Base-by-base conservation (phyloP, 805 yeast species). In the Candida maesae region DNA sequence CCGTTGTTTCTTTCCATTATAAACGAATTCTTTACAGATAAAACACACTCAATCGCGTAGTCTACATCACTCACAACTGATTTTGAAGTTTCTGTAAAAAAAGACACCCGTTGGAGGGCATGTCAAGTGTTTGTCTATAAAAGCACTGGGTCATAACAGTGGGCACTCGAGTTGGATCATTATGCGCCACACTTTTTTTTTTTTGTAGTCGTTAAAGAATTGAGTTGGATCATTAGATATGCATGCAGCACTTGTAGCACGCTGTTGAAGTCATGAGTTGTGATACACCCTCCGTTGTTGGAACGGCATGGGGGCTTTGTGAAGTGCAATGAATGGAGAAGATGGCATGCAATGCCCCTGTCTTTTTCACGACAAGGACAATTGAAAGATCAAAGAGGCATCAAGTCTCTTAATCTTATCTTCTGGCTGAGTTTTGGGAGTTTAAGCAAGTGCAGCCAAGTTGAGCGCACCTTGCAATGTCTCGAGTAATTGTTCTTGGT, bases 401-500 rank as follows among this genome's bases (percentile, higher is more conserved):
- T 25, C n/a, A 10, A 25, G 28, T 12, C 28, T 25, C 28, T 9
- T 10, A 25, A n/a, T n/a, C n/a, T n/a, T n/a, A n/a, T n/a, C n/a
- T n/a, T n/a, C n/a, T 26, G 13, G 21, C 17, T 15, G 11, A 13
- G 17, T 5, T n/a, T 15, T 16, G 24, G n/a, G 16, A n/a, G 17
- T n/a, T 42, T 28, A 47, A 14, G 44, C 47, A 6, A 42, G 42
- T 9, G 47, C 47, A 10, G 58, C 59, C 16, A 52, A n/a, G 31
- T 50, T 49, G 36, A 53, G 31, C 1, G 58, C 58, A 6, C 34
- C 38, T 24, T 48, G 47, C 10, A 55, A 33, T 15, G 50, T 41
- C 4, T 43, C 24, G 19, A 53, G 20, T 32, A 90, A 70, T 32
- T 77, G 81, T 3, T 70, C 71, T 30, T 72, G 69, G 34, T 81